phyloP scores from a whole-genome alignment of 208 protist genomes.

The Acanthamoeba royreba region DNA sequence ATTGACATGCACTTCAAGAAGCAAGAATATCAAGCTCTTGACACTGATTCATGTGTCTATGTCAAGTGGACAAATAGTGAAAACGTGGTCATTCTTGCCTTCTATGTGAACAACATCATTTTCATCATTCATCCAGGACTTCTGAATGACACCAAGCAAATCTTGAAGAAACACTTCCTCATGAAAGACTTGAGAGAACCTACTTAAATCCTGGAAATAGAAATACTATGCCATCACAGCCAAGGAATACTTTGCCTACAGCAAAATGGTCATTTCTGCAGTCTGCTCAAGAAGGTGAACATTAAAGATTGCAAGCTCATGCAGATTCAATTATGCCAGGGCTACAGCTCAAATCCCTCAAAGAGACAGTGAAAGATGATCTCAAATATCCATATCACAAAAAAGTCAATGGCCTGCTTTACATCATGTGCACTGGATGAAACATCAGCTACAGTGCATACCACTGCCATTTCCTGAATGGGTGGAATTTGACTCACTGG shows the following conservation, averaged over 20 bases:
- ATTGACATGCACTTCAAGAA: not conserved
- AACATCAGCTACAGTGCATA: not conserved
- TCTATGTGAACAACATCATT: not conserved
- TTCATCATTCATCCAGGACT: not conserved
- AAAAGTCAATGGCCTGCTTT: not conserved
- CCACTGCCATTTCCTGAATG: not conserved
- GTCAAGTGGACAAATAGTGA: not conserved
- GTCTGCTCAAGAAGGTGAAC: not conserved
- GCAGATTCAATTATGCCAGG: not conserved
- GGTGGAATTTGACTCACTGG: not conserved
- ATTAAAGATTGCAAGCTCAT: not conserved
- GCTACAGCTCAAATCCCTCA: not conserved
- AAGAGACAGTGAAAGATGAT: not conserved
- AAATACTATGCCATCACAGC: not conserved
- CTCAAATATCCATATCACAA: not conserved
- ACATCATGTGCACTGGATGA: not conserved
- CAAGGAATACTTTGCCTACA: not conserved
- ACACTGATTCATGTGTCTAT: not conserved
- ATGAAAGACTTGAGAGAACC: not conserved
- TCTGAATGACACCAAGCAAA: not conserved
- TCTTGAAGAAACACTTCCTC: not conserved
- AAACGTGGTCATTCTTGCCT: not conserved
- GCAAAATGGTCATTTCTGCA: not conserved
- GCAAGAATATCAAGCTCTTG: not conserved
- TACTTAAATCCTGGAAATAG: not conserved